phyloP scores from a whole-genome alignment of 495 filamentous ascomycete genomes.

The Penicillium lividum region DNA sequence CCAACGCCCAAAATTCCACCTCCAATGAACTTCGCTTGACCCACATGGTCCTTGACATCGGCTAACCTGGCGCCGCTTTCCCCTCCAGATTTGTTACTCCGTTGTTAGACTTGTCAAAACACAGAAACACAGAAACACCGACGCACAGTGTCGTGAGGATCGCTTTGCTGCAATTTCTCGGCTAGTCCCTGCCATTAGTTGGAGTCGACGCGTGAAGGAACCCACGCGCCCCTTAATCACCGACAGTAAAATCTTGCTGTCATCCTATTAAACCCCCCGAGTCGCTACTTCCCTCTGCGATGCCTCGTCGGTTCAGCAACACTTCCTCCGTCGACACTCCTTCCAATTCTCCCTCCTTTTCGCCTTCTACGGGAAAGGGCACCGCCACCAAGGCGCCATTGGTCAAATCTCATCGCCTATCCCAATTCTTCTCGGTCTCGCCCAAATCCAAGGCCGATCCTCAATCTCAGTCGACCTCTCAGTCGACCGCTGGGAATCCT shows the following conservation, averaged over 20 bases:
- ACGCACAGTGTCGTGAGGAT: background rate
- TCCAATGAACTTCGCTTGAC: background rate
- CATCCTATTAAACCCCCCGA: constrained; percentile 20
- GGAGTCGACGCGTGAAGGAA: constrained; percentile 19
- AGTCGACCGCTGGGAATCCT: constrained; percentile 60
- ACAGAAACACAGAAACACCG: background rate
- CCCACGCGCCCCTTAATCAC: constrained; percentile 11
- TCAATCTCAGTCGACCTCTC: constrained; percentile 56
- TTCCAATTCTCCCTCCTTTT: constrained; percentile 44
- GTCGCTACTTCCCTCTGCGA: constrained; percentile 45
- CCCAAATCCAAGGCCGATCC: constrained; percentile 55
- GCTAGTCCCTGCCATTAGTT: constrained; percentile 27
- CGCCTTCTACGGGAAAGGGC: constrained; percentile 50
- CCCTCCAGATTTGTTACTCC: constrained; percentile 8
- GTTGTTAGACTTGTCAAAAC: constrained; percentile 7
- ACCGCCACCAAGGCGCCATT: constrained; percentile 52
- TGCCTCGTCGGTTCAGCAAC: constrained; percentile 57
- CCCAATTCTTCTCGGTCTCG: constrained; percentile 59
- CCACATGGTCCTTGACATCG: constrained; percentile 8
- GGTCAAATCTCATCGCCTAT: constrained; percentile 65
- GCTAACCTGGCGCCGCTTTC: constrained; percentile 11
- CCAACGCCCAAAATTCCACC: background rate
- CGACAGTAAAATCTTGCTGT: constrained; percentile 20
- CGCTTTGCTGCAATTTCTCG: background rate
- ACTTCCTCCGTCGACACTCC: constrained; percentile 49